These are phyloP conservation scores for Pharus latifolius DNA, from an alignment of 176 grass and related monocot genomes.

Conservation along the genomic window DNA sequence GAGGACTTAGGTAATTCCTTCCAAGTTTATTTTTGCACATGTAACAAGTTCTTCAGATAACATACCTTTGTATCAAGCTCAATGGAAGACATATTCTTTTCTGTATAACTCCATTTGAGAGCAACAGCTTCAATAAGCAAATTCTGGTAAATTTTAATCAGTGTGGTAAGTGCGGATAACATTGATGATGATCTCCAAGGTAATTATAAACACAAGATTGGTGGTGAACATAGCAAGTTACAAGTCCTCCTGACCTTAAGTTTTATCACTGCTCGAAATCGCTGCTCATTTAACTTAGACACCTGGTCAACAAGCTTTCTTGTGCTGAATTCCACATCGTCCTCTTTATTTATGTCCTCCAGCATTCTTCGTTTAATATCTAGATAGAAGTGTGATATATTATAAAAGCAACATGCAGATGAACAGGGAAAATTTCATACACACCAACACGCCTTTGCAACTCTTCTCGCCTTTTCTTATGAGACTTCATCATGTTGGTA, in stretches of 20 bases:
- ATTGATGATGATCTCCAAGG: not conserved
- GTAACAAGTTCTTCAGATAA: not conserved
- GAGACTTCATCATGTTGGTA: conserved; percentile 24
- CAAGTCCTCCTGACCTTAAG: conserved; percentile 48
- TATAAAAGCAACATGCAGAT: conserved; percentile 15
- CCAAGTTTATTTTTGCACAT: not conserved
- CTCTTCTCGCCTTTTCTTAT: conserved; percentile 49
- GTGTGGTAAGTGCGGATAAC: not conserved
- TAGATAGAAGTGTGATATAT: conserved; percentile 15
- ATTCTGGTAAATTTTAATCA: conserved; percentile 28
- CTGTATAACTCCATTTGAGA: conserved; percentile 65
- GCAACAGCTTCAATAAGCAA: conserved; percentile 68
- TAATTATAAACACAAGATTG: not conserved
- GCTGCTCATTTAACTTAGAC: conserved; percentile 52
- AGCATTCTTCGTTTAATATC: conserved; percentile 38
- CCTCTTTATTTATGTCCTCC: conserved; percentile 60
- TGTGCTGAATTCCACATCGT: conserved; percentile 59
- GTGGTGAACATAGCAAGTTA: not conserved
- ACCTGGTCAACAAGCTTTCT: conserved; percentile 57
- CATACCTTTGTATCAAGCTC: conserved; percentile 81
- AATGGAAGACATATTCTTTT: conserved; percentile 54
- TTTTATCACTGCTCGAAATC: conserved; percentile 44
- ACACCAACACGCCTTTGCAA: conserved; percentile 58
- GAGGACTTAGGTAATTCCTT: not conserved
- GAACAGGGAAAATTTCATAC: not conserved